Percentiles rank a stretch among this genome's conserved stretches.
Conservation (phyloP, 2,329 filamentous ascomycete genomes). For the Sporothrix luriei region DNA sequence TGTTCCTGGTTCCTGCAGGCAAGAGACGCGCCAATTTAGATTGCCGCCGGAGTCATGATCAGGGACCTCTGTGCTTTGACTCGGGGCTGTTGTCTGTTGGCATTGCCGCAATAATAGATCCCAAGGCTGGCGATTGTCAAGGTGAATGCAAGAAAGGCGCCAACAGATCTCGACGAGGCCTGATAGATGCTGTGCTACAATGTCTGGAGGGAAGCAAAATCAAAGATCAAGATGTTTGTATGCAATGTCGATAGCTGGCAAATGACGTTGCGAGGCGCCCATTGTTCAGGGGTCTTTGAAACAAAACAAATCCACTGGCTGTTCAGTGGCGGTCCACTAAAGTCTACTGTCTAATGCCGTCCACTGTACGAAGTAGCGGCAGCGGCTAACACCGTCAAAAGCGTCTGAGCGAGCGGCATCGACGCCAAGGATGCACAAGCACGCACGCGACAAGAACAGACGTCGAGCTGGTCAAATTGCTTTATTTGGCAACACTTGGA, state of each 20-base stretch:
- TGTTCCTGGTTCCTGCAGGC: slow-evolving; percentile 12
- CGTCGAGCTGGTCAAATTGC: no score
- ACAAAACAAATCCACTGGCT: slow-evolving; percentile 7
- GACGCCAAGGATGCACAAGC: slow-evolving; percentile 2
- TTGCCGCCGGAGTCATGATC: slow-evolving; percentile 7
- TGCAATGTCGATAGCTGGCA: neutral
- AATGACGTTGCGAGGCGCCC: slow-evolving; percentile 21
- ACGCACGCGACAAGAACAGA: slow-evolving; percentile 21
- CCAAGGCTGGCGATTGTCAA: slow-evolving; percentile 19
- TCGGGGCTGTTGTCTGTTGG: neutral
- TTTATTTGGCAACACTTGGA: slow-evolving; percentile 6
- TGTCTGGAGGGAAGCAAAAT: neutral
- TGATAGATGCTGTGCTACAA: neutral
- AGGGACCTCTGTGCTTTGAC: neutral
- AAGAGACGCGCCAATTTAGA: slow-evolving; percentile 21
- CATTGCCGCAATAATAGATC: neutral
- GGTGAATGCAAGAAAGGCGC: neutral
- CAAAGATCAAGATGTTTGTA: neutral
- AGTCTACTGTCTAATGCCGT: neutral
- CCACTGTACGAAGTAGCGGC: no score
- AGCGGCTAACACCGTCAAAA: slow-evolving; percentile 12
- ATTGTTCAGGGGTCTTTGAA: slow-evolving; percentile 7
- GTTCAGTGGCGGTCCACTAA: neutral
- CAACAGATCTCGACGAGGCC: neutral
- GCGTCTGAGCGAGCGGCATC: neutral